Evolutionary conservation across 805 yeast species (phyloP).

Genomic region (Candida caryicola): DNA sequence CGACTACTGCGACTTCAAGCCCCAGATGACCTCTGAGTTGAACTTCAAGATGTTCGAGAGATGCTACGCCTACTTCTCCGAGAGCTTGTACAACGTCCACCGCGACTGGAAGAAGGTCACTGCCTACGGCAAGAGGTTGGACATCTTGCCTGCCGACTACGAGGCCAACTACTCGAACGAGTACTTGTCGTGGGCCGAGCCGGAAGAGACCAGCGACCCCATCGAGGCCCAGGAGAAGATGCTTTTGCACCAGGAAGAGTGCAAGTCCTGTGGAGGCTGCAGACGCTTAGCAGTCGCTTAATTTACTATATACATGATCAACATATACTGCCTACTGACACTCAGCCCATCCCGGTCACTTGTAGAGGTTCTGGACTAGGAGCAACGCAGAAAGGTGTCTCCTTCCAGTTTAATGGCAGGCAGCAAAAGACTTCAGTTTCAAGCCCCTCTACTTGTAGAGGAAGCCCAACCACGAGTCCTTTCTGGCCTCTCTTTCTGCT

Average conservation of each 20-base stretch:
- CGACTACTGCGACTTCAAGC: constrained; percentile 47
- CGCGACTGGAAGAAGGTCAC: constrained; percentile 59
- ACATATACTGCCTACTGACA: background rate
- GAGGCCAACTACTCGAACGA: constrained; percentile 50
- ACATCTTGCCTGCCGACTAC: constrained; percentile 49
- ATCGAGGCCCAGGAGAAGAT: constrained; percentile 46
- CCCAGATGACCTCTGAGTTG: constrained; percentile 41
- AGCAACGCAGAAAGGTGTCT: too few species aligned
- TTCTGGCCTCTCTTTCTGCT: constrained; percentile 63
- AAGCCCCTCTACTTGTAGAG: constrained; percentile 44
- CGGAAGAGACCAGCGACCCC: constrained; percentile 44
- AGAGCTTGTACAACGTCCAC: constrained; percentile 49
- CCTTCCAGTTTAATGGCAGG: too few species aligned
- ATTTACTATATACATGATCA: background rate
- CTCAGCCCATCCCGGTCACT: too few species aligned
- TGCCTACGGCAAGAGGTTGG: constrained; percentile 52
- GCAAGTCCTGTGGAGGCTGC: constrained; percentile 48
- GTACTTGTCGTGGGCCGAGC: constrained; percentile 49
- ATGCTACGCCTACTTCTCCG: constrained; percentile 55
- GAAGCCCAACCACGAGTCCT: constrained; percentile 58
- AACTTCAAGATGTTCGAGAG: constrained; percentile 48
- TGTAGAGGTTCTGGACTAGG: too few species aligned
- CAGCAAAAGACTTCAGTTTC: too few species aligned
- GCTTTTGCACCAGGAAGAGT: constrained; percentile 44
- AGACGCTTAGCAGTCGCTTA: constrained; percentile 35